Conservation (phyloP, 139 green algal genomes). For the Coccomyxa sp. region DNA sequence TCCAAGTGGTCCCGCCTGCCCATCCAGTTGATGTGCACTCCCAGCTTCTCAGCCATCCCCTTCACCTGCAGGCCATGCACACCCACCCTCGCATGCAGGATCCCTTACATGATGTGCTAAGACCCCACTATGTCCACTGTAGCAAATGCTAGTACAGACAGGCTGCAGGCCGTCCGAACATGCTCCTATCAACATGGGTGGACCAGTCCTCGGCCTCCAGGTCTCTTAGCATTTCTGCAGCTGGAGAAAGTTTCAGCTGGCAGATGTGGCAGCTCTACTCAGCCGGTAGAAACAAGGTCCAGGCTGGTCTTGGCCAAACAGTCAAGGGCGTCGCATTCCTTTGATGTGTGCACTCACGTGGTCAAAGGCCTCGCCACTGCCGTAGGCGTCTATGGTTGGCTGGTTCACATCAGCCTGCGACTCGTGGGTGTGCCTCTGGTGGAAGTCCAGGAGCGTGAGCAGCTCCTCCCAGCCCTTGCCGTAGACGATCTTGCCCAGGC, state of each 20-base stretch:
- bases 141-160: background rate
- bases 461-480: slow-evolving; percentile 86
- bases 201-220: too few relatives aligned
- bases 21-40: slow-evolving; percentile 81
- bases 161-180: background rate
- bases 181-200: too few relatives aligned
- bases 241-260: too few relatives aligned
- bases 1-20: slow-evolving; percentile 88
- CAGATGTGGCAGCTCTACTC: too few relatives aligned
- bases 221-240: too few relatives aligned
- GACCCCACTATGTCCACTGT: background rate
- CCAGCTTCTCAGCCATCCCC: background rate
- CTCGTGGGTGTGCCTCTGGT: background rate
- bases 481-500: slow-evolving; percentile 92
- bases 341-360: slow-evolving; percentile 14
- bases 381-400: slow-evolving; percentile 66
- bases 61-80: slow-evolving; percentile 6
- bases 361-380: slow-evolving; percentile 71
- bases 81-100: too few relatives aligned
- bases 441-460: slow-evolving; percentile 68
- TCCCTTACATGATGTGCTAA: too few relatives aligned
- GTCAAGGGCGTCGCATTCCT: too few relatives aligned
- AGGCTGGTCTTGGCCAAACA: too few relatives aligned
- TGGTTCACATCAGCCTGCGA: slow-evolving; percentile 33
- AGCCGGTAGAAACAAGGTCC: too few relatives aligned